Evolutionary conservation across 305 asterid genomes (phyloP).

Genomic region (Rubia tinctorum): DNA sequence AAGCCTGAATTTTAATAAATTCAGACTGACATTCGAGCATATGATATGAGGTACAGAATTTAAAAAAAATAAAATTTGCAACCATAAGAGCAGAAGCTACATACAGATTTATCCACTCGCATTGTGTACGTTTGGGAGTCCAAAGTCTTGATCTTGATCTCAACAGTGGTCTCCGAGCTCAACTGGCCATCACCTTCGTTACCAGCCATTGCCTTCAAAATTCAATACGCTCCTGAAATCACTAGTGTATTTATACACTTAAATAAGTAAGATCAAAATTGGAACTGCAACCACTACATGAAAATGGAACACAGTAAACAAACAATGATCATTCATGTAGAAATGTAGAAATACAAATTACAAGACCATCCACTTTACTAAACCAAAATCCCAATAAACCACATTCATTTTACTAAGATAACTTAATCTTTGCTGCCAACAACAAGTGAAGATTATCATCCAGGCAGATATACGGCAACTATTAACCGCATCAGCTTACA

Average conservation of each 20-base stretch:
- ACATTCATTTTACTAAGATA: not conserved
- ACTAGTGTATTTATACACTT: constrained; percentile 8
- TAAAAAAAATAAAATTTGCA: not conserved
- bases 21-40: constrained; percentile 4
- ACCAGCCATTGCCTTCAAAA: constrained; percentile 56
- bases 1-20: not conserved
- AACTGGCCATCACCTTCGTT: constrained; percentile 42
- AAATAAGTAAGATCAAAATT: constrained; percentile 13
- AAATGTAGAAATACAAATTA: not conserved
- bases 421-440: not conserved
- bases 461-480: not conserved
- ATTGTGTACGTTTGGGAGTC: constrained; percentile 82
- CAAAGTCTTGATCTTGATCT: constrained; percentile 93
- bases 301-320: not conserved
- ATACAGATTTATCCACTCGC: constrained; percentile 90
- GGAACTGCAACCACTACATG: not conserved
- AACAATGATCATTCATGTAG: not conserved
- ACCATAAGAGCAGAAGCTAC: constrained; percentile 7
- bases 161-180: constrained; percentile 82
- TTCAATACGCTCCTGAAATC: constrained; percentile 31
- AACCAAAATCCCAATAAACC: not conserved
- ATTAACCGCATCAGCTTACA: too few species aligned
- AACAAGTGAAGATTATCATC: not conserved
- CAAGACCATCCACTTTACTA: not conserved
- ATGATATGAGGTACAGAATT: not conserved